A percentile compares a stretch with the other conserved stretches of the same genome.
Conservation (phyloP, 2,329 filamentous ascomycete species). For the Aspergillus persii region DNA sequence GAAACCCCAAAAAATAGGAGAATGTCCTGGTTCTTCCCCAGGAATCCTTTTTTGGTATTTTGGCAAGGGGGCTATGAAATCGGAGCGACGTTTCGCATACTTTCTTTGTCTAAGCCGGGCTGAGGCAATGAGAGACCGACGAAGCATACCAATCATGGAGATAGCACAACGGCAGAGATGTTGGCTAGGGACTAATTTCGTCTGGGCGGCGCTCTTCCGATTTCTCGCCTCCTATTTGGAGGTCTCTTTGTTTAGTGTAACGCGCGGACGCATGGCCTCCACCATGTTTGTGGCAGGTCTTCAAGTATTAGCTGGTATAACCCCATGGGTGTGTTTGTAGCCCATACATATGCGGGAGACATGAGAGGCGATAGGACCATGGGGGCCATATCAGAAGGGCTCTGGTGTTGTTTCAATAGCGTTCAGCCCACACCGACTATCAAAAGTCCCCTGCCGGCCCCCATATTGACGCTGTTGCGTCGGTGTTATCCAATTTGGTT, state of each 20-base stretch:
- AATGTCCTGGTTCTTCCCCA: neutral
- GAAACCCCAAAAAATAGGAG: neutral
- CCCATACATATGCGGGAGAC: conserved; percentile 11
- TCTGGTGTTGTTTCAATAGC: neutral
- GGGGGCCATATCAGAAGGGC: neutral
- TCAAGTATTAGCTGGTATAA: conserved; percentile 12
- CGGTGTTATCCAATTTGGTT: conserved; percentile 19
- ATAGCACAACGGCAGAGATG: neutral
- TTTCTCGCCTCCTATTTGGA: neutral
- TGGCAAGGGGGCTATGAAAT: neutral
- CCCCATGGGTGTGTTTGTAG: conserved; percentile 15
- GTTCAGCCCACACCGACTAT: conserved; percentile 19
- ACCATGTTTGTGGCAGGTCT: conserved; percentile 14
- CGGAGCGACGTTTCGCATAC: neutral
- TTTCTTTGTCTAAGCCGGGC: neutral
- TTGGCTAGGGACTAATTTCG: neutral
- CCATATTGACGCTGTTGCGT: conserved; percentile 19
- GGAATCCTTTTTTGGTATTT: neutral
- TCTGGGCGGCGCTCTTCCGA: neutral
- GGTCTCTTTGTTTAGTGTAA: conserved; percentile 9
- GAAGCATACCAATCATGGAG: neutral
- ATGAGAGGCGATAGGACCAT: neutral
- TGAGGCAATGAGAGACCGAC: neutral
- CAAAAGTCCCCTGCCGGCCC: conserved; percentile 1
- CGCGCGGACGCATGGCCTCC: conserved; percentile 15